These are phyloP conservation scores for Protomyces inouyei DNA, from an alignment of 1,139 yeast species.

Conservation along the genomic window DNA sequence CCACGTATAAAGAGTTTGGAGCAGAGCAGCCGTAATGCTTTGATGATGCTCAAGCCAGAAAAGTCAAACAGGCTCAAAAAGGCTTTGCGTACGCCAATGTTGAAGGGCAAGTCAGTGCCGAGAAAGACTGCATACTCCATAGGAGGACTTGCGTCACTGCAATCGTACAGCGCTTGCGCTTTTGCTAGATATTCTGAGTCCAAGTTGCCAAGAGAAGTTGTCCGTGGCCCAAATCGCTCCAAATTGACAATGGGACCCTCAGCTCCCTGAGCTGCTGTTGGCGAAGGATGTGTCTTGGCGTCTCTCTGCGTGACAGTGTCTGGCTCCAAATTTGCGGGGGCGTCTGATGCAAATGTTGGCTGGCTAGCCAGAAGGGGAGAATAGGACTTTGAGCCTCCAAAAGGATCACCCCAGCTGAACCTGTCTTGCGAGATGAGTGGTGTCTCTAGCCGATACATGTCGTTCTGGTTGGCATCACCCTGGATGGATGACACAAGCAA, in stretches of 20 bases:
- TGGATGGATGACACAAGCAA: background rate
- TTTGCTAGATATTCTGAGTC: background rate
- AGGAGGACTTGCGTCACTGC: background rate
- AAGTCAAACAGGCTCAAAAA: constrained; percentile 40
- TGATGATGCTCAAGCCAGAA: constrained; percentile 40
- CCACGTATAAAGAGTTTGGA: constrained; percentile 66
- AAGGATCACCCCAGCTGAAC: background rate
- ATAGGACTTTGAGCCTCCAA: background rate
- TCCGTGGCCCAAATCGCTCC: background rate
- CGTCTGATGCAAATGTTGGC: background rate
- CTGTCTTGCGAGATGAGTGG: background rate
- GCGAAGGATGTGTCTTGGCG: background rate
- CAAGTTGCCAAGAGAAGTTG: background rate
- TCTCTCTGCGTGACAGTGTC: background rate
- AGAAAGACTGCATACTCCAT: constrained; percentile 16
- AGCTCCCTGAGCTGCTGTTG: background rate
- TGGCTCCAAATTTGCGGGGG: background rate
- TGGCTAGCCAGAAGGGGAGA: background rate
- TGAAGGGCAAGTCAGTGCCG: constrained; percentile 5
- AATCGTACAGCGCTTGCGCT: background rate
- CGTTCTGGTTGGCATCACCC: background rate
- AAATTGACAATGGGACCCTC: too few species aligned
- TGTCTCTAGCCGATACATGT: background rate
- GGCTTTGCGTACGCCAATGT: constrained; percentile 33
- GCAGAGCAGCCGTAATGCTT: constrained; percentile 58